A percentile compares a stretch with the other conserved stretches of the same genome.
Evolutionary conservation across 2,329 filamentous ascomycete species (phyloP).

Genomic region (Torrubiella hemipterigena): DNA sequence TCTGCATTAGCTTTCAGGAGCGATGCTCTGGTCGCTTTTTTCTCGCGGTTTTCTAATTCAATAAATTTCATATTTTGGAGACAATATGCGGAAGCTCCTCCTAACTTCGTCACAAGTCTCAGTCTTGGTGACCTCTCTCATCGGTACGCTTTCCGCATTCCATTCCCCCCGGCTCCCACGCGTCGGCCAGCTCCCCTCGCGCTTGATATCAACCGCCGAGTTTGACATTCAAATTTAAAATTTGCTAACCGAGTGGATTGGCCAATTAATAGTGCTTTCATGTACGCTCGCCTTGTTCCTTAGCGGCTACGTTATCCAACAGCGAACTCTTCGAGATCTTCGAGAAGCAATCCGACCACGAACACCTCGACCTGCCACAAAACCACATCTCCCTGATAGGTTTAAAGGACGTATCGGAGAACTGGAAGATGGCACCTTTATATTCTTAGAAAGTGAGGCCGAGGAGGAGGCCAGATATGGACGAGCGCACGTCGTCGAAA

Average conservation of each 20-base stretch:
- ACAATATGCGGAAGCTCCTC: conserved; percentile 32
- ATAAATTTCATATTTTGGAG: background rate
- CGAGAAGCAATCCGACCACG: conserved; percentile 54
- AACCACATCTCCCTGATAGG: conserved; percentile 37
- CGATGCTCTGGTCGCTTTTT: no score
- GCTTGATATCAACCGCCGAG: conserved; percentile 2
- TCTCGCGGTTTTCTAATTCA: background rate
- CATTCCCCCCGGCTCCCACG: conserved; percentile 4
- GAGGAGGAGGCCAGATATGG: conserved; percentile 13
- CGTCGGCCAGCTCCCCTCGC: no score
- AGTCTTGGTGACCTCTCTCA: conserved; percentile 48
- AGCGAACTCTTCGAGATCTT: conserved; percentile 69
- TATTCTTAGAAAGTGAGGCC: conserved; percentile 24
- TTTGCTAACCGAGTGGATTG: background rate
- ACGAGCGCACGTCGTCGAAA: conserved; percentile 7
- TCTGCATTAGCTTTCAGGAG: no score
- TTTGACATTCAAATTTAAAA: no score
- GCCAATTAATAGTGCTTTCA: conserved; percentile 14
- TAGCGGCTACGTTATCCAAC: conserved; percentile 77
- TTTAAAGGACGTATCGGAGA: conserved; percentile 33
- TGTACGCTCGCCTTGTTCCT: conserved; percentile 79
- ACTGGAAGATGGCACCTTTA: conserved; percentile 32
- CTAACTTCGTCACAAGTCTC: conserved; percentile 62
- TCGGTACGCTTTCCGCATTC: conserved; percentile 34
- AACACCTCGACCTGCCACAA: conserved; percentile 30